Evolutionary conservation across 495 filamentous ascomycete species (phyloP).

Genomic region (Penicillium paxilli): DNA sequence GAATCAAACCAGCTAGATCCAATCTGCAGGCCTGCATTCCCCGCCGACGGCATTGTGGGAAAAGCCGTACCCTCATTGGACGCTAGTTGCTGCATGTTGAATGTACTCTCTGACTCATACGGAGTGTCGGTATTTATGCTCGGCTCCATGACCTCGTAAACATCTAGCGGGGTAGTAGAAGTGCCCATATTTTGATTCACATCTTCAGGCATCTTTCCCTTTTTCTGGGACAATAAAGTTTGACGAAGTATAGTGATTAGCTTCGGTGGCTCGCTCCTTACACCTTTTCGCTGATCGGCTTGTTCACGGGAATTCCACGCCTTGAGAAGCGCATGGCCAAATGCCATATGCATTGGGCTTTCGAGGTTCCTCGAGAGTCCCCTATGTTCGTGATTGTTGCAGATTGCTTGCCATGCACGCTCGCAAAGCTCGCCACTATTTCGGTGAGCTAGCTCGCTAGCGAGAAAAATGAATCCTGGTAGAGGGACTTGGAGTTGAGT

Average conservation of each 20-base stretch:
- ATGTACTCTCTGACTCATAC: not conserved
- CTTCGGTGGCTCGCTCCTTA: not conserved
- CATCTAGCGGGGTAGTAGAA: no score
- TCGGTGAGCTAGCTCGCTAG: conserved; percentile 50
- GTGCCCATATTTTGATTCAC: not conserved
- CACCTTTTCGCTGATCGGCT: conserved; percentile 4
- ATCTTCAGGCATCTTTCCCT: not conserved
- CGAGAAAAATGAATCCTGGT: conserved; percentile 53
- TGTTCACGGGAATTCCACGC: conserved; percentile 50
- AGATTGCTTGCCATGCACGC: conserved; percentile 53
- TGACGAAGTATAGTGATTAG: not conserved
- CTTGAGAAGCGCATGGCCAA: conserved; percentile 50
- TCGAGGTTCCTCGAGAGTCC: conserved; percentile 39
- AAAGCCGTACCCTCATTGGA: no score
- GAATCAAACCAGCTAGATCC: not conserved
- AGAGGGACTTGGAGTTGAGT: conserved; percentile 49
- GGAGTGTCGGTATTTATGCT: not conserved
- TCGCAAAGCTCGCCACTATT: conserved; percentile 51
- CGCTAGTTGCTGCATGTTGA: not conserved
- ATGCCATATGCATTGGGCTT: conserved; percentile 52
- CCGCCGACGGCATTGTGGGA: no score
- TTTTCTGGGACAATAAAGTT: not conserved
- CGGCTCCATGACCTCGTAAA: not conserved
- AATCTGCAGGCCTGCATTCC: not conserved
- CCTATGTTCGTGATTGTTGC: conserved; percentile 47